A percentile compares a stretch with the other conserved stretches of the same genome.
Evolutionary conservation across 2,329 filamentous ascomycete species (phyloP).

Genomic region (Pyrenochaeta sp.): DNA sequence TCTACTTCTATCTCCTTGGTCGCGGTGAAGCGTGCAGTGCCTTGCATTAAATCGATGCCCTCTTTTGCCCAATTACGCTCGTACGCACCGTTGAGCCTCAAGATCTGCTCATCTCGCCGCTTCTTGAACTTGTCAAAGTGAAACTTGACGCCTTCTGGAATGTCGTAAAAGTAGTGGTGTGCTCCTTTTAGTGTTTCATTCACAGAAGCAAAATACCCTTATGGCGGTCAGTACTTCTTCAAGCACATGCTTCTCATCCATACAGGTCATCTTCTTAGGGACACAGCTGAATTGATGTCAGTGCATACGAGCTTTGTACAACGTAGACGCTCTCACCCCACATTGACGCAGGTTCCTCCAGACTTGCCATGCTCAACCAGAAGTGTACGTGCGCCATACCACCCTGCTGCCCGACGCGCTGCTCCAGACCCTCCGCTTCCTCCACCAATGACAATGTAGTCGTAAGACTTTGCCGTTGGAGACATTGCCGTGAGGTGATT

Average conservation of each 20-base stretch:
- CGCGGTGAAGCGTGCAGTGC: constrained; percentile 71
- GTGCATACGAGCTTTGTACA: constrained; percentile 64
- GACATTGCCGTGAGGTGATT: constrained; percentile 52
- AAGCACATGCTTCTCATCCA: neutral
- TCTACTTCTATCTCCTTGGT: constrained; percentile 75
- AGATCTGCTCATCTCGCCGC: constrained; percentile 80
- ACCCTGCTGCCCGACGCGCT: constrained; percentile 59
- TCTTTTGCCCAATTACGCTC: constrained; percentile 63
- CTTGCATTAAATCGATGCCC: constrained; percentile 81
- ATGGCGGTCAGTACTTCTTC: constrained; percentile 4
- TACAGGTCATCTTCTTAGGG: constrained; percentile 63
- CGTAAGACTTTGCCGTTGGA: constrained; percentile 58
- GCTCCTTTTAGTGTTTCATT: constrained; percentile 65
- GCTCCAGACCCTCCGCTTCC: constrained; percentile 62
- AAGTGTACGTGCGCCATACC: constrained; percentile 61
- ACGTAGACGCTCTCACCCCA: constrained; percentile 59
- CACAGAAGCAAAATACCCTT: constrained; percentile 73
- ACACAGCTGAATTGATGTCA: constrained; percentile 67
- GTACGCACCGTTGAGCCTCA: constrained; percentile 82
- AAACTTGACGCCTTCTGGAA: constrained; percentile 74
- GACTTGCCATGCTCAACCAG: constrained; percentile 60
- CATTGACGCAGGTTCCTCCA: constrained; percentile 63
- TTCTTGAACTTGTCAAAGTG: constrained; percentile 80
- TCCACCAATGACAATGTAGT: constrained; percentile 65
- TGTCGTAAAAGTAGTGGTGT: constrained; percentile 78